Conservation (phyloP, 1,284 basidiomycete species). For the Phylloboletellus chloephorus region DNA sequence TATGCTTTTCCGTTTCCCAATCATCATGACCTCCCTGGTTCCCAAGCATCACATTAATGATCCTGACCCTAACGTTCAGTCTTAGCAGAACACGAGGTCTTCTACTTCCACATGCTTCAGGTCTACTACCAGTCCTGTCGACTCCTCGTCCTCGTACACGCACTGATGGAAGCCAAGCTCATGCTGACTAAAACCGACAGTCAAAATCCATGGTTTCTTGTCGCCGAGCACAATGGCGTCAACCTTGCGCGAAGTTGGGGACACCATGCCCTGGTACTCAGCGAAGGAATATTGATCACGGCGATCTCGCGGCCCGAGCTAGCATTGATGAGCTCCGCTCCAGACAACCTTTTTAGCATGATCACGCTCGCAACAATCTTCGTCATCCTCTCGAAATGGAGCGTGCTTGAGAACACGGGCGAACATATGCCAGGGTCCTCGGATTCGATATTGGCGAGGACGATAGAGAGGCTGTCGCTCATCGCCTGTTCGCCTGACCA, state of each 20-base stretch:
- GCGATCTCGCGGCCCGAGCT: conserved; percentile 33
- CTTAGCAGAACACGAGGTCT: conserved; percentile 36
- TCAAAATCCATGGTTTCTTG: conserved; percentile 31
- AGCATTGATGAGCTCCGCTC: conserved; percentile 35
- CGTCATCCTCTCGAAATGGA: conserved; percentile 39
- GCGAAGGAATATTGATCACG: conserved; percentile 36
- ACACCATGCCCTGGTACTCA: conserved; percentile 35
- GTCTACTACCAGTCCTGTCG: conserved; percentile 36
- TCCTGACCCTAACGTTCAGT: conserved; percentile 34
- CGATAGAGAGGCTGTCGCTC: conserved; percentile 31
- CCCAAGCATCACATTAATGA: conserved; percentile 2
- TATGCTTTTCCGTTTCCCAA: conserved; percentile 20
- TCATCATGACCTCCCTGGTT: not conserved
- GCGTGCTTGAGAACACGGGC: conserved; percentile 31
- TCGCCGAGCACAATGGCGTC: conserved; percentile 32
- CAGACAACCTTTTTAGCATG: conserved; percentile 40
- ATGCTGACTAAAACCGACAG: conserved; percentile 22
- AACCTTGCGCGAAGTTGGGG: conserved; percentile 36
- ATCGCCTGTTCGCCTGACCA: conserved; percentile 38
- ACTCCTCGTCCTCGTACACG: conserved; percentile 36
- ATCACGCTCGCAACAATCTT: conserved; percentile 39
- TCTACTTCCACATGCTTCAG: conserved; percentile 38
- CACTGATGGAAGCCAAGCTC: conserved; percentile 34
- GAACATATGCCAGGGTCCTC: conserved; percentile 35
- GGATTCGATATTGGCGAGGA: conserved; percentile 34